Evolutionary conservation across 78 protist genomes (phyloP), one percentile per base, ranked within the genome.

Genomic region (Dictyostelium capitatum): DNA sequence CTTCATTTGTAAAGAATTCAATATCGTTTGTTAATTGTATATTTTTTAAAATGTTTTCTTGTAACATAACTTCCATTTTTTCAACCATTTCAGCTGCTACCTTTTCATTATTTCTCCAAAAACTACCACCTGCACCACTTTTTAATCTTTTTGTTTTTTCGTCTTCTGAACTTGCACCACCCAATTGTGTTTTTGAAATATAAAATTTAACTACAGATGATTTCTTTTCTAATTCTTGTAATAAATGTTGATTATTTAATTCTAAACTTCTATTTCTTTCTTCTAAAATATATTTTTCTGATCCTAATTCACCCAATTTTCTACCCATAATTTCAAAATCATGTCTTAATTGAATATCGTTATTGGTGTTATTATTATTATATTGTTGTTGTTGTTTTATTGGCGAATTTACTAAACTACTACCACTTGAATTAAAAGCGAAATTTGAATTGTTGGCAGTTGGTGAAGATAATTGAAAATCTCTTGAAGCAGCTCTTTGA

Each of bases 61-160:
- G 93, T 51, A 87, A 23, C 80, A 87, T 87, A 1, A 43, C 53
- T 37, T 87, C 93, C 93, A 87, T 87, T 65, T 87, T 87, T 57
- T 87, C 84, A 3, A 87, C 93, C 83, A 87, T 87, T 65, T 87
- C 93, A 23, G 48, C 93, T 50, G 79, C 93, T 10, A 87, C 15
- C 19, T 74, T 48, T 25, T 87, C 93, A 30, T 87, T 87, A 50
- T 59, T 77, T 87, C 93, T 56, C 93, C 93, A 87, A 41, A 87
- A 87, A 0, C 78, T 57, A 65, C 93, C 93, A 8, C 20, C 25
- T 20, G 84, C 93, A 48, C 93, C 93, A 48, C 93, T 78, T 32
- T 87, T 87, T 62, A 87, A 25, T 47, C 78, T 80, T 32, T 77
- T 87, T 5, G 93, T 12, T 51, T 87, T 87, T 54, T 87, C 93